Percentiles rank a stretch among this genome's conserved stretches.
These are phyloP conservation scores for Talaromyces adpressus DNA, from an alignment of 495 filamentous ascomycete genomes.

Conservation along the genomic window DNA sequence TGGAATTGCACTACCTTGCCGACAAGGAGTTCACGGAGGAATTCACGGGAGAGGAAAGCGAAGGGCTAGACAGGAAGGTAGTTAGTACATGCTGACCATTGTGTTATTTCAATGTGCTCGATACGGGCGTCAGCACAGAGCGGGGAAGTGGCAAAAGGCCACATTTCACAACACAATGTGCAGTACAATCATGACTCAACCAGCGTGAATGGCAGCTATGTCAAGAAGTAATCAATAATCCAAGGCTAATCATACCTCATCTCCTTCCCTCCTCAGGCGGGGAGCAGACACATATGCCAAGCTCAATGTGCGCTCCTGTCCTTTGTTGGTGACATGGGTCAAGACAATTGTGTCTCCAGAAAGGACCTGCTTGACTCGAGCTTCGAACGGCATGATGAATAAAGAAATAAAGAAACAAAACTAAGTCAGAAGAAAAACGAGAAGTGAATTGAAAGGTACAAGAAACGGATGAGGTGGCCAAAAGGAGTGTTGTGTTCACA, in stretches of 20 bases:
- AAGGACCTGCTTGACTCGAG: slow-evolving; percentile 85
- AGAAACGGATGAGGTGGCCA: slow-evolving; percentile 12
- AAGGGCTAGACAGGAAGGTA: slow-evolving; percentile 45
- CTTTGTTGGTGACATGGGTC: slow-evolving; percentile 64
- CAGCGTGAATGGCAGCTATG: not conserved
- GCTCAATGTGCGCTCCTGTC: slow-evolving; percentile 74
- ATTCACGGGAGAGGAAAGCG: slow-evolving; percentile 90
- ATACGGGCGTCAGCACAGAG: not conserved
- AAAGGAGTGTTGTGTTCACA: not conserved
- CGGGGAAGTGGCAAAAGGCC: slow-evolving; percentile 6
- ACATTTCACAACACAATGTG: not conserved
- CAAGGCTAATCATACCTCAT: slow-evolving; percentile 53
- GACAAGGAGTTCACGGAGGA: slow-evolving; percentile 72
- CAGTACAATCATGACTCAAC: not conserved
- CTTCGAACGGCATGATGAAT: slow-evolving; percentile 45
- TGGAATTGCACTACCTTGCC: slow-evolving; percentile 82
- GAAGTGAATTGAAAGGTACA: slow-evolving; percentile 11
- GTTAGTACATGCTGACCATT: not conserved
- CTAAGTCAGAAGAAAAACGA: slow-evolving; percentile 11
- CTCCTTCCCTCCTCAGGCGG: slow-evolving; percentile 76
- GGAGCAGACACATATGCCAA: slow-evolving; percentile 89
- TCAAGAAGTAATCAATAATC: slow-evolving; percentile 1
- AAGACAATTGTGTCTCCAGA: slow-evolving; percentile 90
- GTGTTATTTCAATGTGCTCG: not conserved
- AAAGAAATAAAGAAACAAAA: slow-evolving; percentile 14